Conservation (phyloP, 208 protist species). For the Wallacemonas rigidus region DNA sequence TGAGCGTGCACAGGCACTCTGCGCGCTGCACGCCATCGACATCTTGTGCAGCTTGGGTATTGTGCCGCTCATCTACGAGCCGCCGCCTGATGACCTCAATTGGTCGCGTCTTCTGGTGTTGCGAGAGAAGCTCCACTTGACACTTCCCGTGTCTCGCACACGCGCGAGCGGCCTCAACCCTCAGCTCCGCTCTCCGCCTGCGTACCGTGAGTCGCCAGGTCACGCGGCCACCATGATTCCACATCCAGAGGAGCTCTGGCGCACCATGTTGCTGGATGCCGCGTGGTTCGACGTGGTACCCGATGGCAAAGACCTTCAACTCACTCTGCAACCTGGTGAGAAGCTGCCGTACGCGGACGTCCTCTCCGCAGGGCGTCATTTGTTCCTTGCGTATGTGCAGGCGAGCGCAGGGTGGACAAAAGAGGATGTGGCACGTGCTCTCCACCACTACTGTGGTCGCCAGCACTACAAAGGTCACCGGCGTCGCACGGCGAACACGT, state of each 20-base stretch:
- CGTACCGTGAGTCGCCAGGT: slow-evolving; percentile 43
- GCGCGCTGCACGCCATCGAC: slow-evolving; percentile 62
- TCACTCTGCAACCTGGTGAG: neutral
- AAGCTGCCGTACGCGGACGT: neutral
- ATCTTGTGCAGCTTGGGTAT: slow-evolving; percentile 57
- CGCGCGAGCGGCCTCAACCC: slow-evolving; percentile 11
- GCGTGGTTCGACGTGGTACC: slow-evolving; percentile 58
- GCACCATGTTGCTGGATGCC: slow-evolving; percentile 51
- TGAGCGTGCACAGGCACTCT: slow-evolving; percentile 26
- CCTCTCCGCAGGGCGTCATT: slow-evolving; percentile 7
- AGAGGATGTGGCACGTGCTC: neutral
- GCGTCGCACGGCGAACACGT: slow-evolving; percentile 51
- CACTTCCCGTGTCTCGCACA: slow-evolving; percentile 31
- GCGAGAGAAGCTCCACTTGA: slow-evolving; percentile 48
- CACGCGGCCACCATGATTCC: slow-evolving; percentile 27
- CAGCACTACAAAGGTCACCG: slow-evolving; percentile 34
- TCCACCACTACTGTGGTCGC: slow-evolving; percentile 54
- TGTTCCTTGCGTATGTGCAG: slow-evolving; percentile 34
- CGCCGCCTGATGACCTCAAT: slow-evolving; percentile 12
- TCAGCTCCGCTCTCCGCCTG: slow-evolving; percentile 52
- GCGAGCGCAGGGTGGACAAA: slow-evolving; percentile 17
- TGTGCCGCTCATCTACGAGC: slow-evolving; percentile 37
- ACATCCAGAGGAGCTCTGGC: slow-evolving; percentile 49
- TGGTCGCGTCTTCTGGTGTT: slow-evolving; percentile 49
- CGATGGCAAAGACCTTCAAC: slow-evolving; percentile 17